These are phyloP conservation scores for Penicillium psychrosexuale DNA, from an alignment of 2,329 filamentous ascomycete genomes.

Conservation along the genomic window DNA sequence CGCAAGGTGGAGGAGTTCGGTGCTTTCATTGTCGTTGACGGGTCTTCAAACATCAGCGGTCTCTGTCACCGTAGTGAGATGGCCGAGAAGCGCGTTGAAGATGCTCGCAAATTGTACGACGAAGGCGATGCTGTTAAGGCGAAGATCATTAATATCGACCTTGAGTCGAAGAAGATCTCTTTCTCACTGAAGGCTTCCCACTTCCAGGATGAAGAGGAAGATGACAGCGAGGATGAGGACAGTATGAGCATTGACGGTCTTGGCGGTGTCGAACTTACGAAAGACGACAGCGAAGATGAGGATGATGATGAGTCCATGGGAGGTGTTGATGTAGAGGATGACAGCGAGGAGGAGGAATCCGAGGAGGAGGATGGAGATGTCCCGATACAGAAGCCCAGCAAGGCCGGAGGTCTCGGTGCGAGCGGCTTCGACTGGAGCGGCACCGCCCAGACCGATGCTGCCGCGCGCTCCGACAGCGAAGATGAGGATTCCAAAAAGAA, in stretches of 20 bases:
- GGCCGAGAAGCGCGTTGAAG: slow-evolving; percentile 75
- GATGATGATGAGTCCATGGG: slow-evolving; percentile 40
- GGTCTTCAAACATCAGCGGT: slow-evolving; percentile 83
- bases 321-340: slow-evolving; percentile 46
- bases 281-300: slow-evolving; percentile 37
- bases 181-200: slow-evolving; percentile 93
- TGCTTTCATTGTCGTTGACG: slow-evolving; percentile 87
- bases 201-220: slow-evolving; percentile 62
- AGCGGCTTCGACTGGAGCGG: slow-evolving; percentile 88
- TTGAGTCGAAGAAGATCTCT: slow-evolving; percentile 72
- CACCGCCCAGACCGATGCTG: slow-evolving; percentile 54
- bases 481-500: slow-evolving; percentile 50
- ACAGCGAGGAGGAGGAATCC: slow-evolving; percentile 39
- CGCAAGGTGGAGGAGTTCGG: slow-evolving; percentile 94
- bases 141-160: slow-evolving; percentile 74
- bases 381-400: slow-evolving; percentile 38
- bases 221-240: slow-evolving; percentile 47
- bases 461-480: slow-evolving; percentile 52
- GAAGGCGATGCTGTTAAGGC: slow-evolving; percentile 94
- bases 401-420: slow-evolving; percentile 60
- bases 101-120: slow-evolving; percentile 85
- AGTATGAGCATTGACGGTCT: slow-evolving; percentile 36
- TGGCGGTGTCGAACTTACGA: slow-evolving; percentile 33
- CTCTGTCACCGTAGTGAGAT: slow-evolving; percentile 91
- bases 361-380: slow-evolving; percentile 43